Evolutionary conservation across 176 grass and related monocot species (phyloP).

Genomic region (Metroxylon sagu): DNA sequence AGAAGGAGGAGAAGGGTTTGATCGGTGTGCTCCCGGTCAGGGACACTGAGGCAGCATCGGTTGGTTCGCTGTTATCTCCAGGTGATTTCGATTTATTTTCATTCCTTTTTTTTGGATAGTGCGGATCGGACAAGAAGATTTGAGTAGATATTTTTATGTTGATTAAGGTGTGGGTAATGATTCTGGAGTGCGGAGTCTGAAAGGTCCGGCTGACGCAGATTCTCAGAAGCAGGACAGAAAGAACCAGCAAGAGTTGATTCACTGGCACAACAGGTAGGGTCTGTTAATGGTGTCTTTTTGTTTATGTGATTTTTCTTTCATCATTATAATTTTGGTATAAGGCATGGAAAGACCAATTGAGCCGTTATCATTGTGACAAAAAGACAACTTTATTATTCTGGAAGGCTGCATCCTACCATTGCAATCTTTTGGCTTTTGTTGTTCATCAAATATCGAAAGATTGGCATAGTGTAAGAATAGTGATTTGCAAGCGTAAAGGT

Average conservation of each 20-base stretch:
- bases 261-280: conserved; percentile 83
- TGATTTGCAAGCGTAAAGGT: too few species aligned
- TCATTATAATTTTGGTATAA: too few species aligned
- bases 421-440: too few species aligned
- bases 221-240: conserved; percentile 65
- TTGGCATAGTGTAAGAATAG: too few species aligned
- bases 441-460: too few species aligned
- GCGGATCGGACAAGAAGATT: not conserved
- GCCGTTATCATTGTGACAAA: too few species aligned
- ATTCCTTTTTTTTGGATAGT: conserved; percentile 5
- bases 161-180: conserved; percentile 37
- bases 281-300: not conserved
- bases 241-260: conserved; percentile 73
- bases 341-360: too few species aligned
- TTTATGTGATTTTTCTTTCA: too few species aligned
- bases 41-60: conserved; percentile 50
- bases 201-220: conserved; percentile 42
- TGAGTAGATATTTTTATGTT: not conserved
- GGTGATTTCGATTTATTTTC: conserved; percentile 29
- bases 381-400: too few species aligned
- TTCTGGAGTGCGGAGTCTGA: conserved; percentile 47
- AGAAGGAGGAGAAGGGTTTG: conserved; percentile 87
- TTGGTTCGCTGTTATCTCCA: conserved; percentile 70
- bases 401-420: too few species aligned
- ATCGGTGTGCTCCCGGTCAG: conserved; percentile 92